phyloP scores from a whole-genome alignment of 1,284 basidiomycete species.

The Blastosporella zonata region DNA sequence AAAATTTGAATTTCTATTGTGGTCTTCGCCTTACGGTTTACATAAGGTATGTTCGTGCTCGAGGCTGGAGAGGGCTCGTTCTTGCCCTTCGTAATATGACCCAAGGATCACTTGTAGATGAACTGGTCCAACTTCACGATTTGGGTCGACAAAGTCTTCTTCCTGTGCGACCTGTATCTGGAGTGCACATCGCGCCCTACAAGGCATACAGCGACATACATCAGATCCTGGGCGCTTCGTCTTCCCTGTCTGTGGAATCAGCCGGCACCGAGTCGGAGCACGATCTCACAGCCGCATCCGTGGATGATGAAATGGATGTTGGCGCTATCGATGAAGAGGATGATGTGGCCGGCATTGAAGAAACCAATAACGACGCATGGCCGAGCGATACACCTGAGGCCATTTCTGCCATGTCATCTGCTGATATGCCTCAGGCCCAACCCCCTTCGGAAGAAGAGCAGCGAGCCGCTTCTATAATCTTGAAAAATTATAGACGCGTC shows the following conservation, averaged over 20 bases:
- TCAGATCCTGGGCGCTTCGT: conserved; percentile 2
- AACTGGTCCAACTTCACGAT: conserved; percentile 37
- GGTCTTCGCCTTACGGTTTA: neutral
- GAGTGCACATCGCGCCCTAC: conserved; percentile 33
- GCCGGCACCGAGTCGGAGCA: neutral
- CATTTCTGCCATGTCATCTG: conserved; percentile 12
- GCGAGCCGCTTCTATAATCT: conserved; percentile 23
- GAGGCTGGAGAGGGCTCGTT: conserved; percentile 33
- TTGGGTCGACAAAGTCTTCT: conserved; percentile 12
- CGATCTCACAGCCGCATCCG: neutral
- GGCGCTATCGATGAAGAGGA: conserved; percentile 21
- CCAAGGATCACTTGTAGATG: conserved; percentile 30
- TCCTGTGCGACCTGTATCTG: conserved; percentile 11
- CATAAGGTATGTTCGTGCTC: conserved; percentile 35
- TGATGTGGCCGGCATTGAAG: too few species aligned
- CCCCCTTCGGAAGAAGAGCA: conserved; percentile 13
- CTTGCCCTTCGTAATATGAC: conserved; percentile 28
- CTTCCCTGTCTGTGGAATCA: neutral
- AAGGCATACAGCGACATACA: conserved; percentile 25
- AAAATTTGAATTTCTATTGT: neutral
- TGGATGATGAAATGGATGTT: conserved; percentile 11
- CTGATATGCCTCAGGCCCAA: conserved; percentile 19
- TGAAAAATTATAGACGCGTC: conserved; percentile 28
- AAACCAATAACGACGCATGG: neutral
- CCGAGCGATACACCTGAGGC: neutral